Base-by-base conservation (phyloP, 2,329 filamentous ascomycete species). In the Diplocarpon rosae region DNA sequence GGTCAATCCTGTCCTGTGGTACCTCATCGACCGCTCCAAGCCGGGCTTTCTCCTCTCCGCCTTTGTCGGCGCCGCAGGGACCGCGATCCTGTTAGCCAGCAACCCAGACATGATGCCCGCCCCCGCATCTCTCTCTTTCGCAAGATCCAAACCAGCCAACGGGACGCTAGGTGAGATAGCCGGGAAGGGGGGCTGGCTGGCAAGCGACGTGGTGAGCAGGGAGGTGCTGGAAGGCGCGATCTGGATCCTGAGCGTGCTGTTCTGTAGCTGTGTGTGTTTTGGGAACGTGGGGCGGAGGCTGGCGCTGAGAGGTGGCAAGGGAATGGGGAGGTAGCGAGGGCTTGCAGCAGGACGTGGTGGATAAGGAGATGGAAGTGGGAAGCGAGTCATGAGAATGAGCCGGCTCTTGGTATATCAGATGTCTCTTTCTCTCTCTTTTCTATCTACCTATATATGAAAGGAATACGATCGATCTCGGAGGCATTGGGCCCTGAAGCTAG, bases 231-330 rank as follows among this genome's bases (percentile, higher is more conserved):
- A 83, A 46, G 75, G 83, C 14, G 81, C 80, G 11, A 85, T 88
- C 4, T 98, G 92, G 90, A 83, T 95, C 59, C 72, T 90, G 17
- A 95, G 87, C 59, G 88, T 96, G 20, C 66, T 98, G 40, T 98
- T 95, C 62, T 95, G 92, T 65, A 93, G 86, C 59, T 88, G 86
- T 55, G 78, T 96, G 9, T 95, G 89, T 65, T 95, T 98, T 69
- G 92, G 92, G 10, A 96, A 95, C 60, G 87, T 98, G 59, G 92
- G 92, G 11, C 73, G 92, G 51, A 73, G 85, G 50, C 66, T 96
- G 52, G 80, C 81, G 11, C 39, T 61, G 20, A 56, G 43, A 42
- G 54, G 13, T 35, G 38, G 20, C 29, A 28, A 16, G 16, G n/a
- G 6, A 28, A 11, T 5, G 16, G 12, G n/a, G 24, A 32, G 24